A percentile compares a stretch with the other conserved stretches of the same genome.
These are phyloP conservation scores for Penstemon eatonii DNA, from an alignment of 257 asterid species.

Conservation along the genomic window DNA sequence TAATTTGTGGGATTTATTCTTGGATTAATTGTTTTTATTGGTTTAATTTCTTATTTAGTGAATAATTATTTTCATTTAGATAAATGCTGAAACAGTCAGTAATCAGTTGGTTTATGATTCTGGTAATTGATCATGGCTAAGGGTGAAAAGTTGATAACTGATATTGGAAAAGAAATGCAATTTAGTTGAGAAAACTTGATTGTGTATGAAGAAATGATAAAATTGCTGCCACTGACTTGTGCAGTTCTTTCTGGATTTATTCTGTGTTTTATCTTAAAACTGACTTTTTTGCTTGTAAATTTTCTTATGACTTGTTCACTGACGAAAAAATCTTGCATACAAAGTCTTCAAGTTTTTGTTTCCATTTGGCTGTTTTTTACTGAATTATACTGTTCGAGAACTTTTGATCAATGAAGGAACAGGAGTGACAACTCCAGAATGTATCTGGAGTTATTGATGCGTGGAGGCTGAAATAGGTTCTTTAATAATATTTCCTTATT, in stretches of 20 bases:
- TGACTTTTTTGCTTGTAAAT: background rate
- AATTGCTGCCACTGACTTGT: background rate
- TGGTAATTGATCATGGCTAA: background rate
- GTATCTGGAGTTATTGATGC: constrained; percentile 2
- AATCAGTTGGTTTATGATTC: constrained; percentile 3
- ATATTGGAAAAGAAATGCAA: background rate
- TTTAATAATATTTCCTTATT: constrained; percentile 20
- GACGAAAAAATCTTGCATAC: no score
- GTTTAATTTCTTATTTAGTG: constrained; percentile 13
- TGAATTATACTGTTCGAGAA: background rate
- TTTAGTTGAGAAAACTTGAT: background rate
- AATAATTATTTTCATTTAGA: constrained; percentile 17
- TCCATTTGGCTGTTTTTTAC: background rate
- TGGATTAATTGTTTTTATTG: background rate
- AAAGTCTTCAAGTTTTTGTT: no score
- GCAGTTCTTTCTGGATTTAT: constrained; percentile 3
- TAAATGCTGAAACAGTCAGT: constrained; percentile 4
- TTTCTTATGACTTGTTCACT: background rate
- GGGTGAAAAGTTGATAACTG: background rate
- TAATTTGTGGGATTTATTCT: background rate
- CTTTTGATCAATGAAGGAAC: no score
- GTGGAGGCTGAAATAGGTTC: background rate
- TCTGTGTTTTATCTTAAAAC: background rate
- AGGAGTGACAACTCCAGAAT: constrained; percentile 1
- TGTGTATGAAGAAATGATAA: background rate